Base-by-base conservation (phyloP, 805 yeast species). In the Lipomyces orientalis region DNA sequence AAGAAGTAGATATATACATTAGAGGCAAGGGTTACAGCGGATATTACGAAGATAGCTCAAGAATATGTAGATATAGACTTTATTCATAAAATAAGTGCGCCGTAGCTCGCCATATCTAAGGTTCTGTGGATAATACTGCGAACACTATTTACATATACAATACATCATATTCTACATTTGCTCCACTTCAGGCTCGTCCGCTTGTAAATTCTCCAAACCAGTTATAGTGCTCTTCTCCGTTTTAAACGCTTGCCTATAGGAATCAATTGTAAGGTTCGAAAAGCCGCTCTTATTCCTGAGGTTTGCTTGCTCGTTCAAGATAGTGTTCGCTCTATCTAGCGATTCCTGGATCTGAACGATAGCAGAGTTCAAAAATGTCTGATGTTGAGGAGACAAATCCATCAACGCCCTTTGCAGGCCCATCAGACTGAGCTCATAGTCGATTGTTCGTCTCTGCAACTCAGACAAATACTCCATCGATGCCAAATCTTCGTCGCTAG, bases 1-100 rank as follows among this genome's bases (percentile, higher is more conserved):
- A 90, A 89, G 83, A 83, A 83, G 77, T 80, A 43, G 49, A 43
- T 43, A 2, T 43, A 16, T 16, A 43, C 1, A 16, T 19, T 43
- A 43, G 49, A 43, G 6, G 49, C 22, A 25, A 25, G 49, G 49
- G 49, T 6, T 43, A 43, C n/a, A 43, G 16, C n/a, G 1, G 22
- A 14, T 43, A 43, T 8, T 43, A 19, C 22, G n/a, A 8, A 43
- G 19, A 43, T 43, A 43, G 49, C 16, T 37, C 31, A 10, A 61
- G 31, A 37, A 39, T 9, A 63, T 59, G 52, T 63, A 52, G 16
- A 51, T 58, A 58, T 55, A 51, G 52, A 54, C 34, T 54, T 37
- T 37, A 2, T 16, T 37, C 16, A 37, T 37, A 37, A 37, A 37
- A 35, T 35, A 35, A 37, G 39, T 10, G 5, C 43, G 5, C 43